A percentile compares a stretch with the other conserved stretches of the same genome.
Evolutionary conservation across 306 rosid species (phyloP).

Genomic region (Canavalia ensiformis): DNA sequence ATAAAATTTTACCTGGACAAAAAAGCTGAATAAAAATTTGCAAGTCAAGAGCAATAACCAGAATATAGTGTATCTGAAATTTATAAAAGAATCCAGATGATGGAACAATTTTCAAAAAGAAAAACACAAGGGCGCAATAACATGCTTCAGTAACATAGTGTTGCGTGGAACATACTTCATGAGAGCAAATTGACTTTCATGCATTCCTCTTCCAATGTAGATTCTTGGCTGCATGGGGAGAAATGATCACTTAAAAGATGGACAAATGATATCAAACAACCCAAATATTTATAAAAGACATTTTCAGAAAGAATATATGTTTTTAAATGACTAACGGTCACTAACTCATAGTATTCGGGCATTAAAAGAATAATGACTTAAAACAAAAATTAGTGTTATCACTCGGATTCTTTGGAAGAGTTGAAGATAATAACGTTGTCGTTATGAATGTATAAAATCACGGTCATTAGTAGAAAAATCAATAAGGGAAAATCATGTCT

Average conservation of each 20-base stretch:
- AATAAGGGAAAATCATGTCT: background rate
- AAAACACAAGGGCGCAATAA: slow-evolving; percentile 16
- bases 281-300: slow-evolving; percentile 17
- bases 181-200: slow-evolving; percentile 87
- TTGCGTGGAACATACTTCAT: slow-evolving; percentile 72
- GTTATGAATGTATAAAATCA: slow-evolving; percentile 23
- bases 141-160: slow-evolving; percentile 32
- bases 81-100: slow-evolving; percentile 45
- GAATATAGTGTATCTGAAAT: slow-evolving; percentile 92
- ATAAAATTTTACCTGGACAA: slow-evolving; percentile 69
- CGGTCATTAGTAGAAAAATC: slow-evolving; percentile 16
- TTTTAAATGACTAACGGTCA: slow-evolving; percentile 28
- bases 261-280: slow-evolving; percentile 33
- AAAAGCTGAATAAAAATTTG: slow-evolving; percentile 82
- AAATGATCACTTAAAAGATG: slow-evolving; percentile 45
- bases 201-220: slow-evolving; percentile 98
- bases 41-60: slow-evolving; percentile 84
- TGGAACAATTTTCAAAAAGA: slow-evolving; percentile 41
- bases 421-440: slow-evolving; percentile 10
- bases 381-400: slow-evolving; percentile 25
- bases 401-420: slow-evolving; percentile 2
- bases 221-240: slow-evolving; percentile 81
- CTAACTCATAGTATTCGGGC: slow-evolving; percentile 11
- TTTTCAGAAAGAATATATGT: slow-evolving; percentile 11
- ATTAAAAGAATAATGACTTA: slow-evolving; percentile 27